These are phyloP conservation scores for Ophiostoma piceae DNA, from an alignment of 2,329 filamentous ascomycete genomes.

Conservation along the genomic window DNA sequence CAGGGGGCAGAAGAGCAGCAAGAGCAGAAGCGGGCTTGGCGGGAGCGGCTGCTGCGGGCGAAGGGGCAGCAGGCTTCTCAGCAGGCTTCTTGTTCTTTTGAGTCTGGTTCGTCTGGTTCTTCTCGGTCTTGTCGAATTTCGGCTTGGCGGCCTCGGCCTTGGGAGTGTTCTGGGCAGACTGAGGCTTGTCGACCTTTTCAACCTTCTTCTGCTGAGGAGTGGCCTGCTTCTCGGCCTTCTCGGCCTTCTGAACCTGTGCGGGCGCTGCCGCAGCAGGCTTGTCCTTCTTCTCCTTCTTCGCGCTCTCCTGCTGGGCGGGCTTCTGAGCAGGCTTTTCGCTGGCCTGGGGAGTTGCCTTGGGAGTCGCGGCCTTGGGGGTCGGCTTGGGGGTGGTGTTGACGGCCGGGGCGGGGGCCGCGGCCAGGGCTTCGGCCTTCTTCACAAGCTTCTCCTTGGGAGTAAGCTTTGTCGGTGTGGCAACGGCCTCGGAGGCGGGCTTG, in stretches of 20 bases:
- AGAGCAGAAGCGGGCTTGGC: constrained; percentile 31
- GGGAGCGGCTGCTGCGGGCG: constrained; percentile 5
- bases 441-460: constrained; percentile 28
- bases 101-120: background rate
- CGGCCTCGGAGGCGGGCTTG: background rate
- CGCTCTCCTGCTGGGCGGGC: background rate
- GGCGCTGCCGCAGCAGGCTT: background rate
- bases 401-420: background rate
- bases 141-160: background rate
- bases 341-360: constrained; percentile 1
- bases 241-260: background rate
- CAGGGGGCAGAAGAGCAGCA: constrained; percentile 42
- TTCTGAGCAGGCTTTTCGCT: constrained; percentile 18
- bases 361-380: background rate
- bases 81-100: constrained; percentile 22
- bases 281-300: constrained; percentile 21
- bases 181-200: background rate
- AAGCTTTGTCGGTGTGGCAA: constrained; percentile 20
- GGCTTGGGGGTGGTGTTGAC: background rate
- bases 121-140: constrained; percentile 22
- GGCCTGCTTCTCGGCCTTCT: background rate
- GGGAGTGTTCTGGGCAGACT: background rate
- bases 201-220: background rate
- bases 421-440: constrained; percentile 2
- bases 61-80: constrained; percentile 5